phyloP scores from a whole-genome alignment of 2,329 filamentous ascomycete genomes.

The Dryadomyces quercivorus region DNA sequence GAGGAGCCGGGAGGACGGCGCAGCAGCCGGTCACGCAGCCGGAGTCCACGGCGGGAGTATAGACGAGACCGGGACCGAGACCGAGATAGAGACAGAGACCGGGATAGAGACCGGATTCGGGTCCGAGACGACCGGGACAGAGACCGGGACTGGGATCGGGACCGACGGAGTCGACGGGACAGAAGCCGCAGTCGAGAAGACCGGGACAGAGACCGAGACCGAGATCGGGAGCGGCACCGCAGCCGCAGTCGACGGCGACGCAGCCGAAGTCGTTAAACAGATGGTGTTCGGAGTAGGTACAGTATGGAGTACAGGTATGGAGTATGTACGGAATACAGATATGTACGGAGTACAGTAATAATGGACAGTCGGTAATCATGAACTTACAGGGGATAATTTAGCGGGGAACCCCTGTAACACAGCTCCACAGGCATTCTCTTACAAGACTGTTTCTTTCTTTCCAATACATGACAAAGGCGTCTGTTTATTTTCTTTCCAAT shows the following conservation, averaged over 20 bases:
- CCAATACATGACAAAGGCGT: too few relatives aligned
- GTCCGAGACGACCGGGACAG: slow-evolving; percentile 5
- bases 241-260: slow-evolving; percentile 15
- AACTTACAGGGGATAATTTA: background rate
- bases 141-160: slow-evolving; percentile 12
- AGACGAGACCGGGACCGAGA: slow-evolving; percentile 9
- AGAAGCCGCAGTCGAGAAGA: slow-evolving; percentile 15
- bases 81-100: slow-evolving; percentile 16
- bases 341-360: too few relatives aligned
- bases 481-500: background rate
- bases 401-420: too few relatives aligned
- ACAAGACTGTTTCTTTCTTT: background rate
- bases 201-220: slow-evolving; percentile 17
- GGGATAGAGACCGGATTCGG: slow-evolving; percentile 10
- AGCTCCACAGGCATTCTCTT: background rate
- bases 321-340: too few relatives aligned
- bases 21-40: slow-evolving; percentile 6
- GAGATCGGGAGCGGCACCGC: slow-evolving; percentile 6
- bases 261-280: background rate
- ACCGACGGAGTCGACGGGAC: slow-evolving; percentile 19
- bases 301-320: too few relatives aligned
- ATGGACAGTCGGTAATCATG: too few relatives aligned
- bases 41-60: slow-evolving; percentile 11
- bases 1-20: slow-evolving; percentile 3
- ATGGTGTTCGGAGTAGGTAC: too few relatives aligned